phyloP scores from a whole-genome alignment of 345 rosid genomes.

The Eucalyptus paniculata region DNA sequence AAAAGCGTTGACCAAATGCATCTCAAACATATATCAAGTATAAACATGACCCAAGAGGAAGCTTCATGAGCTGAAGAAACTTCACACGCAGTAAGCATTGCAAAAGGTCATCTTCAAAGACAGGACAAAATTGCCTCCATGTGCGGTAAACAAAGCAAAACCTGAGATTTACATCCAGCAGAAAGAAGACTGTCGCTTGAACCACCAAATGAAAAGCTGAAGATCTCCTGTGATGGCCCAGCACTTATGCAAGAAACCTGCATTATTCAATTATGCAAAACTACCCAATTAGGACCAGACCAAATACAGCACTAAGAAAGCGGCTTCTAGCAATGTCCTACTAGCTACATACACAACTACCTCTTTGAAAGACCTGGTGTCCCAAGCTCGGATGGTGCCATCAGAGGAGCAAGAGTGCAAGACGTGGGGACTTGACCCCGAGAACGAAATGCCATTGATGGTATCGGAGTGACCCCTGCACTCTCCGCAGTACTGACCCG shows the following conservation, averaged over 20 bases:
- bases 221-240: slow-evolving; percentile 46
- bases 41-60: neutral
- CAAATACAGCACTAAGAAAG: neutral
- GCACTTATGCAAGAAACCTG: slow-evolving; percentile 55
- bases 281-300: neutral
- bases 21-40: neutral
- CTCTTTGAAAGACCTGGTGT: slow-evolving; percentile 69
- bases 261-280: neutral
- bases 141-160: neutral
- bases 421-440: slow-evolving; percentile 44
- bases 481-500: slow-evolving; percentile 81
- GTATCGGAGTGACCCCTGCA: slow-evolving; percentile 65
- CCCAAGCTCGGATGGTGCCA: slow-evolving; percentile 86
- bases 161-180: slow-evolving; percentile 85
- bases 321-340: neutral
- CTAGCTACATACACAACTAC: slow-evolving; percentile 1
- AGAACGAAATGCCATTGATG: slow-evolving; percentile 59
- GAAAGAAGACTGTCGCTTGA: slow-evolving; percentile 63
- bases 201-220: slow-evolving; percentile 80
- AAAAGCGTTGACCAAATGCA: neutral
- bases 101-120: neutral
- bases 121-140: neutral
- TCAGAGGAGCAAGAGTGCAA: slow-evolving; percentile 91
- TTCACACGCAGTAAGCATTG: neutral
- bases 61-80: neutral